Conservation (phyloP, 2,329 filamentous ascomycete species). For the Colletotrichum karsti region DNA sequence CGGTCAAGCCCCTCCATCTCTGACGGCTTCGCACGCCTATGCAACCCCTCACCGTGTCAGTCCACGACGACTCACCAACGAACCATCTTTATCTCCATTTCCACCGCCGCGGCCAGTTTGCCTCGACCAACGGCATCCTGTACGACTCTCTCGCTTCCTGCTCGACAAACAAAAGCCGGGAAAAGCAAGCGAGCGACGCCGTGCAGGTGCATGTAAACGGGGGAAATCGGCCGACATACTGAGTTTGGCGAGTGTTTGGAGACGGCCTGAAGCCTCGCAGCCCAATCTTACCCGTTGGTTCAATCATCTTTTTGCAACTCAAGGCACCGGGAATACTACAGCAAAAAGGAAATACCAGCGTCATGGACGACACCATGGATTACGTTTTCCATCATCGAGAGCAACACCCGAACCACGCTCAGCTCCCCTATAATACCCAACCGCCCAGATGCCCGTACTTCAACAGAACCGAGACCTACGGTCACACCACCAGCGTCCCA, state of each 20-base stretch:
- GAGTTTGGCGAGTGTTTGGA: too few relatives aligned
- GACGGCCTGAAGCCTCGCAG: too few relatives aligned
- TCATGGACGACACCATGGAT: slow-evolving; percentile 26
- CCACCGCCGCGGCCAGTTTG: neutral
- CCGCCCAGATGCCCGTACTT: slow-evolving; percentile 16
- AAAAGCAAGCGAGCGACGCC: slow-evolving; percentile 13
- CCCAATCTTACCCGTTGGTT: too few relatives aligned
- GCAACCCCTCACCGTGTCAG: neutral
- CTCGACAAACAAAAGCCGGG: neutral
- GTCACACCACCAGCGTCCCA: neutral
- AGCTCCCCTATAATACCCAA: slow-evolving; percentile 7
- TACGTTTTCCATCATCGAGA: slow-evolving; percentile 24
- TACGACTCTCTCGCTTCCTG: neutral
- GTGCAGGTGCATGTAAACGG: neutral
- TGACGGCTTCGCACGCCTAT: neutral
- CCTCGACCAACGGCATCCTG: neutral
- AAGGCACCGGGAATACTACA: too few relatives aligned
- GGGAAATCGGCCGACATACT: neutral
- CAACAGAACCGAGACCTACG: neutral
- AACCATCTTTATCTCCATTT: neutral
- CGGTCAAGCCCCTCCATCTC: neutral
- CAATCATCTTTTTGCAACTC: too few relatives aligned
- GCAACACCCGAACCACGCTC: slow-evolving; percentile 7
- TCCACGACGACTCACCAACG: slow-evolving; percentile 4
- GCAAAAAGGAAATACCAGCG: neutral